Evolutionary conservation across 139 green algal species (phyloP).

Genomic region (Chlorella sp.): DNA sequence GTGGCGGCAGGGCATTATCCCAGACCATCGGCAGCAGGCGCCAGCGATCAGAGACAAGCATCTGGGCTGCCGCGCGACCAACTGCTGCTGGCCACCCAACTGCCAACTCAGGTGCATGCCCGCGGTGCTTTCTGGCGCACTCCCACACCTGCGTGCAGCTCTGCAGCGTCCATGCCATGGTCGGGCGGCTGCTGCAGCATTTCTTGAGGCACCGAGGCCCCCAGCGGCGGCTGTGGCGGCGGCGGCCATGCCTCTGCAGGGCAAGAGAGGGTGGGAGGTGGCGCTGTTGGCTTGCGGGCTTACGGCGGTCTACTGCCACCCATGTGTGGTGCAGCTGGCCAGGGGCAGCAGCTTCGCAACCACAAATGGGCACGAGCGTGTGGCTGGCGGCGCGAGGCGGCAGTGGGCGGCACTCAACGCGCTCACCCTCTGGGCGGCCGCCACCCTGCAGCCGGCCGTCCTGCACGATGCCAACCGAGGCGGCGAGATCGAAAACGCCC

Average conservation of each 20-base stretch:
- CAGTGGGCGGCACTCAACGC: no score
- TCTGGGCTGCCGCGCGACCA: no score
- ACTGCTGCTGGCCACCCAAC: no score
- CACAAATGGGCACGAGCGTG: no score
- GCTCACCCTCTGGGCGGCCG: background rate
- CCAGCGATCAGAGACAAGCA: no score
- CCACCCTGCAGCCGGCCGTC: constrained; percentile 9
- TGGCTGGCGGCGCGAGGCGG: no score
- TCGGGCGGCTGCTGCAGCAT: background rate
- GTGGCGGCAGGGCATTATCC: no score
- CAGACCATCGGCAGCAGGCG: no score
- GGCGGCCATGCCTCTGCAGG: background rate
- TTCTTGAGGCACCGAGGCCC: background rate
- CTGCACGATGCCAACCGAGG: constrained; percentile 43
- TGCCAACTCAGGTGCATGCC: no score
- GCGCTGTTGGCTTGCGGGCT: no score
- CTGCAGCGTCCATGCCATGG: background rate
- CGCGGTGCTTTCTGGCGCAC: no score
- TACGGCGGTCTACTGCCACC: no score
- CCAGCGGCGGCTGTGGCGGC: background rate
- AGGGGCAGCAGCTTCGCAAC: background rate
- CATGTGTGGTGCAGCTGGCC: background rate
- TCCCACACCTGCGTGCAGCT: constrained; percentile 4
- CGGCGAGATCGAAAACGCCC: constrained; percentile 53
- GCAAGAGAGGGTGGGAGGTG: background rate